A percentile compares a stretch with the other conserved stretches of the same genome.
Evolutionary conservation across 139 green algal genomes (phyloP).

Genomic region (Picochlorum sp.): DNA sequence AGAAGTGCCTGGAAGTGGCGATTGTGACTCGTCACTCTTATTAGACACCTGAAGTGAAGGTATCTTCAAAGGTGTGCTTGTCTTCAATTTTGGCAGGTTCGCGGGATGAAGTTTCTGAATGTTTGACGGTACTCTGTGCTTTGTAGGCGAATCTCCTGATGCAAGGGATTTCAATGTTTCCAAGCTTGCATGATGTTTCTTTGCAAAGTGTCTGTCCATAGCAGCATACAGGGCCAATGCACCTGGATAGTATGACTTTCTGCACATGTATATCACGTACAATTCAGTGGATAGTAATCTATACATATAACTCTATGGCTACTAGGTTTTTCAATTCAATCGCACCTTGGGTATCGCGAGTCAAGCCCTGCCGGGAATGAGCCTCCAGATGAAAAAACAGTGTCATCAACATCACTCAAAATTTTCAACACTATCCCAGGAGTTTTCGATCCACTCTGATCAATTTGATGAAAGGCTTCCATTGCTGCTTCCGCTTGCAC

Average conservation of each 20-base stretch:
- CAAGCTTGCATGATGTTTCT: conserved; percentile 9
- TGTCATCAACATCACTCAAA: conserved; percentile 54
- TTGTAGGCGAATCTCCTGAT: neutral
- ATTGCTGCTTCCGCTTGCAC: conserved; percentile 20
- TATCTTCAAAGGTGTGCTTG: neutral
- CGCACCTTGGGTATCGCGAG: conserved; percentile 21
- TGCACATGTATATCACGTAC: neutral
- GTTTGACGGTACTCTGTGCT: neutral
- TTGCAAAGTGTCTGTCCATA: conserved; percentile 36
- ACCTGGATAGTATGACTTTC: conserved; percentile 44
- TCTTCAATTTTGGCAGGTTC: neutral
- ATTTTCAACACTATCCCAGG: conserved; percentile 42
- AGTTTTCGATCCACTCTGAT: neutral
- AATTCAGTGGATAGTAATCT: neutral
- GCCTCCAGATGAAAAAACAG: conserved; percentile 44
- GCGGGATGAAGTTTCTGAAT: neutral
- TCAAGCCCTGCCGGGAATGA: conserved; percentile 36
- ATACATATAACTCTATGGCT: too few species aligned
- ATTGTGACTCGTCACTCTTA: neutral
- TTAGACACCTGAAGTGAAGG: neutral
- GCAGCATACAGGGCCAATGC: conserved; percentile 39
- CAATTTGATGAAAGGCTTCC: conserved; percentile 5
- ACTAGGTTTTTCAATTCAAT: neutral
- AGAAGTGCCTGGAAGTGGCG: neutral
- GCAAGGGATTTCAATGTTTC: neutral